Evolutionary conservation across 2,329 filamentous ascomycete species (phyloP).

Genomic region (Scedosporium boydii): DNA sequence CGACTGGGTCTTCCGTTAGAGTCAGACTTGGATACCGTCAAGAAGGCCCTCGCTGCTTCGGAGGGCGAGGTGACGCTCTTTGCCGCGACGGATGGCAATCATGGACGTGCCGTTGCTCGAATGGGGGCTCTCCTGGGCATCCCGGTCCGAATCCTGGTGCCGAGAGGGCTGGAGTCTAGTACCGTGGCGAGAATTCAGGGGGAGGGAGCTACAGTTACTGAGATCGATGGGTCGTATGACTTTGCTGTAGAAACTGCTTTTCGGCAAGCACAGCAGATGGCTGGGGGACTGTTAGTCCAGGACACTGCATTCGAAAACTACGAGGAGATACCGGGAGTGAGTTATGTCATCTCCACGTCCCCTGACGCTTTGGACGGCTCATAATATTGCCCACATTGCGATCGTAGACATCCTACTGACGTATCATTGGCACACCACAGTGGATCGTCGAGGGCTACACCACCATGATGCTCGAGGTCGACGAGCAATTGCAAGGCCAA

Average conservation of each 20-base stretch:
- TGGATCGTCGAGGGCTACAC: slow-evolving; percentile 74
- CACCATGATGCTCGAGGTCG: slow-evolving; percentile 61
- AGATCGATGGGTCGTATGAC: slow-evolving; percentile 54
- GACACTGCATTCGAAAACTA: slow-evolving; percentile 62
- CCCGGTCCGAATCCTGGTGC: slow-evolving; percentile 51
- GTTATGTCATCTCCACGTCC: slow-evolving; percentile 2
- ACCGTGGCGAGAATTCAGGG: slow-evolving; percentile 45
- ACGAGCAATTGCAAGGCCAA: slow-evolving; percentile 41
- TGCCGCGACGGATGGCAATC: slow-evolving; percentile 67
- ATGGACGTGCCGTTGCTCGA: slow-evolving; percentile 61
- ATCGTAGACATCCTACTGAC: neutral
- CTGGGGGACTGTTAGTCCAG: slow-evolving; percentile 49
- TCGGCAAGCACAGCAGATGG: slow-evolving; percentile 24
- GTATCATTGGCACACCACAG: slow-evolving; percentile 14
- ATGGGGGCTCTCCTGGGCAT: slow-evolving; percentile 55
- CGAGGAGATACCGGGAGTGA: slow-evolving; percentile 50
- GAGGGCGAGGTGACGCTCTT: slow-evolving; percentile 33
- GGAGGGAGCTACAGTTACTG: slow-evolving; percentile 53
- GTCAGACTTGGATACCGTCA: slow-evolving; percentile 32
- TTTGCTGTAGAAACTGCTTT: slow-evolving; percentile 42
- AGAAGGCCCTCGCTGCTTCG: slow-evolving; percentile 15
- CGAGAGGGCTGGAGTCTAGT: slow-evolving; percentile 41
- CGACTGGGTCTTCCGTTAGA: slow-evolving; percentile 32
- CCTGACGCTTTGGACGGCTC: too few relatives aligned
- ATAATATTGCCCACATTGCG: too few relatives aligned